phyloP scores from a whole-genome alignment of 2,329 filamentous ascomycete genomes.

The Trichoderma koningii region DNA sequence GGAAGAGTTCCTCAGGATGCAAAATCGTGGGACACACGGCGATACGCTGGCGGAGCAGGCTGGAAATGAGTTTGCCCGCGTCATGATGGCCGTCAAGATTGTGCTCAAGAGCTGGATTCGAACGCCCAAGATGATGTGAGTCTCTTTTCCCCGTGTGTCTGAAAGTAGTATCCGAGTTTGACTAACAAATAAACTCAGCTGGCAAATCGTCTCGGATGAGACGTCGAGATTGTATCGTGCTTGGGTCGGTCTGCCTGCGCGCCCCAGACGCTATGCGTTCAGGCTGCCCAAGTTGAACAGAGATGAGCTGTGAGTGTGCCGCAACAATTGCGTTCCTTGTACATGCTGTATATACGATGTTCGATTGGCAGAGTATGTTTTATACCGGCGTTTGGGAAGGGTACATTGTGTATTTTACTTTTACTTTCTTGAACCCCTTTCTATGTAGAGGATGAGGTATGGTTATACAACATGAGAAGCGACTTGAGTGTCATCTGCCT shows the following conservation, averaged over 20 bases:
- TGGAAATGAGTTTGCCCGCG: constrained; percentile 62
- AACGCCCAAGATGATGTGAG: constrained; percentile 71
- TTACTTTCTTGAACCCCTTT: background rate
- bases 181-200: constrained; percentile 39
- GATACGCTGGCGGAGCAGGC: constrained; percentile 57
- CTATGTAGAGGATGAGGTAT: no score
- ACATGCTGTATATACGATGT: constrained; percentile 23
- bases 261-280: constrained; percentile 51
- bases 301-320: constrained; percentile 50
- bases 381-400: background rate
- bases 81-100: constrained; percentile 64
- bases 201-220: constrained; percentile 49
- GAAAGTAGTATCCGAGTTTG: background rate
- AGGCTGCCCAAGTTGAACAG: constrained; percentile 45
- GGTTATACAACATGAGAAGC: constrained; percentile 10
- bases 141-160: constrained; percentile 32
- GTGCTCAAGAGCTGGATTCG: constrained; percentile 71
- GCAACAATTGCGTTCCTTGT: background rate
- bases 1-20: constrained; percentile 34
- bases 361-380: constrained; percentile 1
- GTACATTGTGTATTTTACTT: background rate
- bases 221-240: constrained; percentile 50
- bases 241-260: constrained; percentile 57
- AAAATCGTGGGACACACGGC: constrained; percentile 38
- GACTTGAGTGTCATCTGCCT: background rate